A percentile compares a stretch with the other conserved stretches of the same genome.
phyloP scores from a whole-genome alignment of 345 rosid genomes.

The Salix purpurea region DNA sequence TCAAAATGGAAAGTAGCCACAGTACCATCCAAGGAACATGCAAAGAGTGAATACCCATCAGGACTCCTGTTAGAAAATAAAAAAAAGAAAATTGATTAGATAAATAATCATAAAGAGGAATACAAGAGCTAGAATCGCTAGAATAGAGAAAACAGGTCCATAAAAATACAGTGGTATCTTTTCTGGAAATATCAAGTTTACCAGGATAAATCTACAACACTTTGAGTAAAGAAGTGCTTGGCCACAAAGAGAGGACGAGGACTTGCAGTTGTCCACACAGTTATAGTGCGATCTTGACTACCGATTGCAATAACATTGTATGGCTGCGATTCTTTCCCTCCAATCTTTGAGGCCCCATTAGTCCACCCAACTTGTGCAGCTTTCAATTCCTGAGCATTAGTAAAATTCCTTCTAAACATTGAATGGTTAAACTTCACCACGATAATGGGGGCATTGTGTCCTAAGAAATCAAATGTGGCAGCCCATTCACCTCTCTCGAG shows the following conservation, averaged over 20 bases:
- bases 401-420: constrained; percentile 65
- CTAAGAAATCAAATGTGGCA: constrained; percentile 92
- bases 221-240: constrained; percentile 93
- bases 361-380: constrained; percentile 67
- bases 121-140: background rate
- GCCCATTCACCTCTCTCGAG: constrained; percentile 99
- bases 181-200: constrained; percentile 27
- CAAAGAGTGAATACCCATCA: constrained; percentile 92
- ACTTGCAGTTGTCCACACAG: constrained; percentile 98
- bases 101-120: background rate
- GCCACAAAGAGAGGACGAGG: constrained; percentile 98
- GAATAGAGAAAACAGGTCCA: constrained; percentile 3
- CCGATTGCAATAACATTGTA: constrained; percentile 97
- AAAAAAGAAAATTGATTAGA: constrained; percentile 2
- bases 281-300: constrained; percentile 98
- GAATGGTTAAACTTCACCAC: constrained; percentile 94
- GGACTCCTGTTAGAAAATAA: constrained; percentile 67
- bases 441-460: constrained; percentile 94
- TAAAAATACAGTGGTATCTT: background rate
- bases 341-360: constrained; percentile 76
- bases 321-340: constrained; percentile 77
- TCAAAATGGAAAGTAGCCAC: constrained; percentile 91
- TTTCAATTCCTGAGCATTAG: constrained; percentile 52
- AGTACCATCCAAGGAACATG: constrained; percentile 97
- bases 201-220: constrained; percentile 99